These are phyloP conservation scores for Microcos paniculata DNA, from an alignment of 345 rosid species.

Conservation along the genomic window DNA sequence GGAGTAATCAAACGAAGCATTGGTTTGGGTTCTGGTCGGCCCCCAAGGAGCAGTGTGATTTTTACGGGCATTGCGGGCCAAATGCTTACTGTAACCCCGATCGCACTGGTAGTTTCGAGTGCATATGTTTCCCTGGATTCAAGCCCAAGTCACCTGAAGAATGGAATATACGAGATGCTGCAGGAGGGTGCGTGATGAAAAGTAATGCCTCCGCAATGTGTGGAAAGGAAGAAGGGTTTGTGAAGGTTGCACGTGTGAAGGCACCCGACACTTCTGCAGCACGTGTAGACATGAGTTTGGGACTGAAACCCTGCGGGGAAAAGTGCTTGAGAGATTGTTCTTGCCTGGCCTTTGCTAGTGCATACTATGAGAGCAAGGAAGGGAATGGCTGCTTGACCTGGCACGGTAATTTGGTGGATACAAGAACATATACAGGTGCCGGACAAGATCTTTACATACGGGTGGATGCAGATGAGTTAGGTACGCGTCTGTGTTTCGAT, in stretches of 20 bases:
- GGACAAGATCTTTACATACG: conserved; percentile 59
- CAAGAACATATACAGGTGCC: conserved; percentile 26
- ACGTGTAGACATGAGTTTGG: conserved; percentile 38
- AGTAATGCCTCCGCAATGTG: conserved; percentile 16
- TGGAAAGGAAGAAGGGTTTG: conserved; percentile 51
- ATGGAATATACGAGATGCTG: conserved; percentile 54
- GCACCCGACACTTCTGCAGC: conserved; percentile 49
- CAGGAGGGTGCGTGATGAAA: conserved; percentile 51
- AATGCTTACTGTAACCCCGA: conserved; percentile 44
- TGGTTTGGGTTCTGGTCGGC: conserved; percentile 50
- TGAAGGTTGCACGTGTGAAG: conserved; percentile 39
- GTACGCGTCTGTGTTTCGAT: conserved; percentile 26
- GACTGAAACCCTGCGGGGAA: conserved; percentile 35
- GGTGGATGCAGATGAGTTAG: conserved; percentile 46
- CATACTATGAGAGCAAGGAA: conserved; percentile 34
- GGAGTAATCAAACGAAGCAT: conserved; percentile 36
- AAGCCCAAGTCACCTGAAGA: conserved; percentile 45
- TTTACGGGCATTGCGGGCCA: conserved; percentile 53
- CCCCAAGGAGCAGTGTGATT: conserved; percentile 69
- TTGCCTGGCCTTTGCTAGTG: conserved; percentile 56
- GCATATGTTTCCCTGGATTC: conserved; percentile 65
- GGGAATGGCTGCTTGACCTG: conserved; percentile 60
- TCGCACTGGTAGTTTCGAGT: conserved; percentile 30
- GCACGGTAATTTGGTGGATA: conserved; percentile 47
- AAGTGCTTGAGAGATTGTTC: conserved; percentile 50